phyloP scores from a whole-genome alignment of 1,139 yeast species.

The Zhuliangozyma parablackwelliae region DNA sequence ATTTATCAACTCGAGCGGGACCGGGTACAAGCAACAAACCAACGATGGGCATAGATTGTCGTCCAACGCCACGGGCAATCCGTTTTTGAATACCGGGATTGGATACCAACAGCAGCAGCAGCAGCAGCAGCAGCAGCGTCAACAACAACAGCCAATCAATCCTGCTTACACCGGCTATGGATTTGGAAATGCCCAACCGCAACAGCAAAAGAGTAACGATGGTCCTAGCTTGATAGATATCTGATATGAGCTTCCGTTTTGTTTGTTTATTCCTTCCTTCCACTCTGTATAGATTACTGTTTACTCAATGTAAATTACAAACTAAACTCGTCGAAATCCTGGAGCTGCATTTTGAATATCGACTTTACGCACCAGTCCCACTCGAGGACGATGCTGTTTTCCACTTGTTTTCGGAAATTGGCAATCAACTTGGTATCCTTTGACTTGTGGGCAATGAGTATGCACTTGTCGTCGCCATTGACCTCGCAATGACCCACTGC shows the following conservation, averaged over 20 bases:
- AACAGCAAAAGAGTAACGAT: constrained; percentile 28
- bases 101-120: constrained; percentile 57
- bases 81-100: constrained; percentile 73
- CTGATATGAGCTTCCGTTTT: constrained; percentile 10
- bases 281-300: neutral
- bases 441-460: constrained; percentile 35
- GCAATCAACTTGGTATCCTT: constrained; percentile 44
- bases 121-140: constrained; percentile 16
- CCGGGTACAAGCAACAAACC: constrained; percentile 61
- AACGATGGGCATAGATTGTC: constrained; percentile 34
- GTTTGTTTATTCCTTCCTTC: neutral
- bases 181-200: constrained; percentile 66
- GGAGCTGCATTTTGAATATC: constrained; percentile 46
- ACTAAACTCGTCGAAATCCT: constrained; percentile 19
- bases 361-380: constrained; percentile 70
- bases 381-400: constrained; percentile 39
- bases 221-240: constrained; percentile 50
- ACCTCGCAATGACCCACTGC: constrained; percentile 5
- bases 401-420: constrained; percentile 25
- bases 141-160: constrained; percentile 13
- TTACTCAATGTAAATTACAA: neutral
- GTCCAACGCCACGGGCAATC: constrained; percentile 55
- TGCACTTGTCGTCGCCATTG: constrained; percentile 14
- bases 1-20: constrained; percentile 82
- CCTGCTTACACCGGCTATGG: constrained; percentile 84